A percentile compares a stretch with the other conserved stretches of the same genome.
phyloP scores from a whole-genome alignment of 805 yeast species.

The Scheffersomyces amazonensis region DNA sequence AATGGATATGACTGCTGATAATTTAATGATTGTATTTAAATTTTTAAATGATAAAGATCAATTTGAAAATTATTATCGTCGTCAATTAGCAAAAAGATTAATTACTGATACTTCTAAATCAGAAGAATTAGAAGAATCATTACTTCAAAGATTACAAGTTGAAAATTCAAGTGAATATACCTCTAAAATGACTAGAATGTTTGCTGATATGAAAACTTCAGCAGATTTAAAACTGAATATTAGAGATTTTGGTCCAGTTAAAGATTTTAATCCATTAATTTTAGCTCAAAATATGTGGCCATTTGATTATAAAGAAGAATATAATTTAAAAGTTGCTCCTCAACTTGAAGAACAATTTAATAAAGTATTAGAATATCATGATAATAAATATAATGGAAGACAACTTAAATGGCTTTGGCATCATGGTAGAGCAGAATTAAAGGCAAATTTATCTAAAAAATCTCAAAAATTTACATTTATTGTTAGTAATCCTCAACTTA shows the following conservation, averaged over 20 bases:
- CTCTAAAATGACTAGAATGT: conserved; percentile 92
- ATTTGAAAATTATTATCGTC: conserved; percentile 88
- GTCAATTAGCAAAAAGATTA: conserved; percentile 83
- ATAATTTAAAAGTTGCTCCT: conserved; percentile 56
- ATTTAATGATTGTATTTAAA: conserved; percentile 81
- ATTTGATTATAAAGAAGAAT: conserved; percentile 42
- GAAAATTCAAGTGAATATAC: conserved; percentile 93
- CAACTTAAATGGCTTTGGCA: conserved; percentile 96
- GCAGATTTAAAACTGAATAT: conserved; percentile 66
- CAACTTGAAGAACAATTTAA: conserved; percentile 64
- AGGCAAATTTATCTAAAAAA: conserved; percentile 77
- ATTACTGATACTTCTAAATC: conserved; percentile 83
- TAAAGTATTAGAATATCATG: conserved; percentile 66
- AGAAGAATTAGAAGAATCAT: conserved; percentile 79
- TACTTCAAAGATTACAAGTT: conserved; percentile 81
- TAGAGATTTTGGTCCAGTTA: conserved; percentile 25
- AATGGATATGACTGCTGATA: conserved; percentile 77
- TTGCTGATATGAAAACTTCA: conserved; percentile 86
- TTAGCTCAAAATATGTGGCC: conserved; percentile 93
- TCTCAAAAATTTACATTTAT: conserved; percentile 64
- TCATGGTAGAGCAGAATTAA: conserved; percentile 86
- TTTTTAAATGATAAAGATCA: conserved; percentile 93
- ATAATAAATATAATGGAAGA: conserved; percentile 78
- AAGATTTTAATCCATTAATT: conserved; percentile 67
- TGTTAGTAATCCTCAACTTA: conserved; percentile 82